A percentile compares a stretch with the other conserved stretches of the same genome.
These are phyloP conservation scores for Pelargonium fulgidum DNA, from an alignment of 441 rosid genomes.

Conservation along the genomic window DNA sequence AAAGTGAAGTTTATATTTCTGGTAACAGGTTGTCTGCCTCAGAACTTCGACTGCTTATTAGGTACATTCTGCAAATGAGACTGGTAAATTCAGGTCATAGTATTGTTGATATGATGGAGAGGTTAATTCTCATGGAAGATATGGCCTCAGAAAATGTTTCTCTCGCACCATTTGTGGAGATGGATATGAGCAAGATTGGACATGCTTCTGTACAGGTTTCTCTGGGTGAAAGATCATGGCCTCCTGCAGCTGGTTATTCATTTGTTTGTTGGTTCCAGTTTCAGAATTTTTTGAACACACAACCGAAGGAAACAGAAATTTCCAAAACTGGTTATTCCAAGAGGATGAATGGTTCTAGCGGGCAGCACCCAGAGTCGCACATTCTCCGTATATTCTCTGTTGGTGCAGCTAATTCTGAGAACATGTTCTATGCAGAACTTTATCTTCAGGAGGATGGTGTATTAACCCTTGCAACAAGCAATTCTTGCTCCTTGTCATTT, in stretches of 20 bases:
- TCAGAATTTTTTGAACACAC: conserved; percentile 60
- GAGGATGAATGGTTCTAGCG: conserved; percentile 38
- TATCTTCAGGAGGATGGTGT: conserved; percentile 93
- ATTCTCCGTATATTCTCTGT: conserved; percentile 89
- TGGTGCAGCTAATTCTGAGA: conserved; percentile 73
- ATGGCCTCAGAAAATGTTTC: conserved; percentile 66
- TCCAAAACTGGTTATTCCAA: conserved; percentile 48
- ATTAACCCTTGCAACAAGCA: conserved; percentile 97
- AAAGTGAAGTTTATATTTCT: conserved; percentile 28
- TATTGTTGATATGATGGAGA: conserved; percentile 90
- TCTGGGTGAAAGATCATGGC: conserved; percentile 99
- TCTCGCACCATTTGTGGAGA: conserved; percentile 81
- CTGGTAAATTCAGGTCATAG: conserved; percentile 66
- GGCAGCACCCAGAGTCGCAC: conserved; percentile 55
- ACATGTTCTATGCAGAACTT: conserved; percentile 84
- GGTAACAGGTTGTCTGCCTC: conserved; percentile 87
- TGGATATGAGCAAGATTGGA: conserved; percentile 90
- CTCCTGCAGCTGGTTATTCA: conserved; percentile 98
- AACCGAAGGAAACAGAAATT: conserved; percentile 50
- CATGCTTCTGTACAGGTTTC: conserved; percentile 95
- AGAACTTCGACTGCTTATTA: conserved; percentile 77
- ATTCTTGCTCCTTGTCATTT: conserved; percentile 79
- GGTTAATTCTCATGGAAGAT: conserved; percentile 78
- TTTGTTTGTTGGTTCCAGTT: conserved; percentile 96
- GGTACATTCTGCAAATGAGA: conserved; percentile 86